A percentile compares a stretch with the other conserved stretches of the same genome.
These are phyloP conservation scores for Antitrichia curtipendula DNA, from an alignment of 225 moss, liverwort and hornwort species.

Conservation along the genomic window DNA sequence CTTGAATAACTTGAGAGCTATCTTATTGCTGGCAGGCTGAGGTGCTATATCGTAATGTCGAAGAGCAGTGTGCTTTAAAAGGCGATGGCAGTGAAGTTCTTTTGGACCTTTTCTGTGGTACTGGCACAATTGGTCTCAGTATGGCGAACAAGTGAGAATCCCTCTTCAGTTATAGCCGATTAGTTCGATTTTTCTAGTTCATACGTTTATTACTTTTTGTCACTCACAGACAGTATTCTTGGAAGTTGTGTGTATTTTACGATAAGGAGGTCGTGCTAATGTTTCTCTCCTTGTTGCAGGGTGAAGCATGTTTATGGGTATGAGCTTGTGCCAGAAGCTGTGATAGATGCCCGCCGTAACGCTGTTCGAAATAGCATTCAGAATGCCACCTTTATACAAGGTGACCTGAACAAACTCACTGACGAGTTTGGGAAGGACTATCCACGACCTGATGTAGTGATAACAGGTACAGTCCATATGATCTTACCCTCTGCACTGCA, in stretches of 20 bases:
- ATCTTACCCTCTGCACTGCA: not conserved
- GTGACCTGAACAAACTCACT: conserved; percentile 87
- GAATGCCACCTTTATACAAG: conserved; percentile 87
- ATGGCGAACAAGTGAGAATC: conserved; percentile 62
- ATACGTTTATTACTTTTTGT: not conserved
- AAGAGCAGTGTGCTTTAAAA: conserved; percentile 71
- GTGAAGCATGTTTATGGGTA: conserved; percentile 93
- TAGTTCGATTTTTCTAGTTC: not conserved
- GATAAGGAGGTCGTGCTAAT: not conserved
- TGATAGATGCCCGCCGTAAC: conserved; percentile 85
- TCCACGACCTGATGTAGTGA: conserved; percentile 68
- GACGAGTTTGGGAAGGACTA: conserved; percentile 72
- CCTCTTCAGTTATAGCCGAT: not conserved
- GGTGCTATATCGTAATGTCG: conserved; percentile 65
- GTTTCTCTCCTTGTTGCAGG: conserved; percentile 12
- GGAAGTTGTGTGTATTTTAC: not conserved
- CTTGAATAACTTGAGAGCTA: not conserved
- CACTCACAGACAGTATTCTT: not conserved
- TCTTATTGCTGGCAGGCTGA: conserved; percentile 54
- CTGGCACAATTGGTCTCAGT: conserved; percentile 93
- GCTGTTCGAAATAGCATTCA: conserved; percentile 67
- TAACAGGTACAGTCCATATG: conserved; percentile 42
- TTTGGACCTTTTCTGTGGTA: conserved; percentile 96
- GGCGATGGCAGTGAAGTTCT: conserved; percentile 80
- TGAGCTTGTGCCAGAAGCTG: conserved; percentile 92